These are phyloP conservation scores for Massarina eburnea DNA, from an alignment of 2,329 filamentous ascomycete species.

Conservation along the genomic window DNA sequence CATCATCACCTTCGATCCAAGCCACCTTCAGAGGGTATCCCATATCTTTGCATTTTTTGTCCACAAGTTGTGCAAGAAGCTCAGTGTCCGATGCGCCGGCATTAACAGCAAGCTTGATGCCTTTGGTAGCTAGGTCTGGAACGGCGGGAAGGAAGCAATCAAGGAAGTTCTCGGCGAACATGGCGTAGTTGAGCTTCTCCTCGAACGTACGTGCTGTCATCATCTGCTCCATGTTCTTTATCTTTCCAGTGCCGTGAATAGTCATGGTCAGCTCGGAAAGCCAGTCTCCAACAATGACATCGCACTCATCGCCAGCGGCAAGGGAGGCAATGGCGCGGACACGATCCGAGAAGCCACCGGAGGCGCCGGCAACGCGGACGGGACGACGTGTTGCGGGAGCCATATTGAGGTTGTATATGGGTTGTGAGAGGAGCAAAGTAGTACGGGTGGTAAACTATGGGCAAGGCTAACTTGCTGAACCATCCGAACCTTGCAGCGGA, in stretches of 20 bases:
- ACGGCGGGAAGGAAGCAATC: conserved; percentile 39
- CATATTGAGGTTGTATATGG: no score
- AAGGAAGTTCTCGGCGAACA: conserved; percentile 48
- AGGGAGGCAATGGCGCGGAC: conserved; percentile 37
- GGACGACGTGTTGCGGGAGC: no score
- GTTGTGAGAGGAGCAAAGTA: no score
- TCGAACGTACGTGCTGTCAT: conserved; percentile 45
- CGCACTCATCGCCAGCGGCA: conserved; percentile 30
- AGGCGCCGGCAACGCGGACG: conserved; percentile 37
- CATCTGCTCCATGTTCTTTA: conserved; percentile 38
- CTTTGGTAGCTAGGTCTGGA: conserved; percentile 5
- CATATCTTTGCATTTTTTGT: conserved; percentile 1
- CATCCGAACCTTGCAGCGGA: no score
- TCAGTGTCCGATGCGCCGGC: conserved; percentile 10
- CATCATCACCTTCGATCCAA: conserved; percentile 13
- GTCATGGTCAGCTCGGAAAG: conserved; percentile 36
- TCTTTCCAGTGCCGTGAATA: conserved; percentile 32
- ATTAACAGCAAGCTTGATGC: conserved; percentile 4
- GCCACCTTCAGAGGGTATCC: conserved; percentile 5
- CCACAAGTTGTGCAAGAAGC: conserved; percentile 5
- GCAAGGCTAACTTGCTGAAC: no score
- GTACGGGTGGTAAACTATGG: no score
- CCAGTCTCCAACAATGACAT: conserved; percentile 33
- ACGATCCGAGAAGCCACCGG: conserved; percentile 45
- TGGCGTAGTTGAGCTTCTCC: conserved; percentile 27